Evolutionary conservation across 2,329 filamentous ascomycete genomes (phyloP).

Genomic region (Xylariaceae sp.): DNA sequence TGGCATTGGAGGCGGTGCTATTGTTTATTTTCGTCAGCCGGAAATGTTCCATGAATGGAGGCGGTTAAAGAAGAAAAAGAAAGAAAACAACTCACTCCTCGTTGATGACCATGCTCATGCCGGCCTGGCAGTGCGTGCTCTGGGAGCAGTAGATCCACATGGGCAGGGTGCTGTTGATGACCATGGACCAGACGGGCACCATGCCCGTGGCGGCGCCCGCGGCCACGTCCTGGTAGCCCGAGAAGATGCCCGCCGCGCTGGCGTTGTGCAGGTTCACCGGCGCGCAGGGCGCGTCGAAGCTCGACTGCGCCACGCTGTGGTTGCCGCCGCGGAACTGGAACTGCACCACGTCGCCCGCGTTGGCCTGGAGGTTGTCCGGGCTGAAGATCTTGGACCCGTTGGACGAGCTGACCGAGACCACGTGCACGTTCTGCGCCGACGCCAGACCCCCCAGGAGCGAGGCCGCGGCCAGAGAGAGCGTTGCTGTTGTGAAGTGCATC

Average conservation of each 20-base stretch:
- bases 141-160: conserved; percentile 77
- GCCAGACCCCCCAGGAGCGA: conserved; percentile 41
- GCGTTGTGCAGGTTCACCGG: conserved; percentile 45
- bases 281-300: conserved; percentile 62
- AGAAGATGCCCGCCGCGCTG: conserved; percentile 54
- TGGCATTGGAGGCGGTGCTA: conserved; percentile 42
- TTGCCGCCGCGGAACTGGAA: conserved; percentile 62
- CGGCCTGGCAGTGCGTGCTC: conserved; percentile 63
- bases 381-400: conserved; percentile 53
- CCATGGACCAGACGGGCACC: conserved; percentile 63
- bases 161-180: conserved; percentile 60
- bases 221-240: conserved; percentile 56
- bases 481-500: conserved; percentile 47
- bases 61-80: conserved; percentile 2
- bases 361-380: conserved; percentile 57
- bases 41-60: background rate
- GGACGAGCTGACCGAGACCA: conserved; percentile 55
- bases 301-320: conserved; percentile 74
- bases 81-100: conserved; percentile 47
- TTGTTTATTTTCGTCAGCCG: background rate
- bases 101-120: conserved; percentile 73
- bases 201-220: conserved; percentile 40
- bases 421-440: conserved; percentile 40
- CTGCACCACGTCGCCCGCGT: conserved; percentile 56
- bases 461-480: conserved; percentile 29